These are phyloP conservation scores for Schizosaccharomyces osmophilus DNA, from an alignment of 805 yeast species.

Conservation along the genomic window DNA sequence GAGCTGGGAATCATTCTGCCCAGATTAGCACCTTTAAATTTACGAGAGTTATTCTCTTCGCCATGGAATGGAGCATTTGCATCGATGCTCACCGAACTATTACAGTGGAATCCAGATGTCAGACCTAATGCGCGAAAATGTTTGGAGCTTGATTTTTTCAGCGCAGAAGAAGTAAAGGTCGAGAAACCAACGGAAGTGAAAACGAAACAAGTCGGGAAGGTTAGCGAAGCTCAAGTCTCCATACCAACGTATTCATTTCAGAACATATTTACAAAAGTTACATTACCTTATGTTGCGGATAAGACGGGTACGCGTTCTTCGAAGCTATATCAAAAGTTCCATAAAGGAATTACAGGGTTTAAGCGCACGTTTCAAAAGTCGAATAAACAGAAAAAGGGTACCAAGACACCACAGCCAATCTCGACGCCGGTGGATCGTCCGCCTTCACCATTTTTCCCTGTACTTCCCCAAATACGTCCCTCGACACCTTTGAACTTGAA, in stretches of 20 bases:
- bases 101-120: not conserved
- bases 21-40: not conserved
- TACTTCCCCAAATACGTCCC: not conserved
- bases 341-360: not conserved
- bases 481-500: not conserved
- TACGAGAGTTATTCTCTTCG: not conserved
- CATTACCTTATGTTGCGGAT: not conserved
- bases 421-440: too few species aligned
- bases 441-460: not conserved
- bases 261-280: not conserved
- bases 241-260: not conserved
- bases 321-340: not conserved
- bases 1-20: not conserved
- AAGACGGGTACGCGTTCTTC: not conserved
- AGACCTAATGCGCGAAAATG: not conserved
- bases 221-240: not conserved
- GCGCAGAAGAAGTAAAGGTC: too few species aligned
- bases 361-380: not conserved
- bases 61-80: not conserved
- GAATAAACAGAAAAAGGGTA: not conserved
- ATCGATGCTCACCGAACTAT: not conserved
- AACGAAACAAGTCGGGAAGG: not conserved
- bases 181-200: too few species aligned
- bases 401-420: not conserved
- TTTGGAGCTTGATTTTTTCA: not conserved